Conservation (phyloP, 2,329 filamentous ascomycete genomes). For the Stenocarpella maydis region DNA sequence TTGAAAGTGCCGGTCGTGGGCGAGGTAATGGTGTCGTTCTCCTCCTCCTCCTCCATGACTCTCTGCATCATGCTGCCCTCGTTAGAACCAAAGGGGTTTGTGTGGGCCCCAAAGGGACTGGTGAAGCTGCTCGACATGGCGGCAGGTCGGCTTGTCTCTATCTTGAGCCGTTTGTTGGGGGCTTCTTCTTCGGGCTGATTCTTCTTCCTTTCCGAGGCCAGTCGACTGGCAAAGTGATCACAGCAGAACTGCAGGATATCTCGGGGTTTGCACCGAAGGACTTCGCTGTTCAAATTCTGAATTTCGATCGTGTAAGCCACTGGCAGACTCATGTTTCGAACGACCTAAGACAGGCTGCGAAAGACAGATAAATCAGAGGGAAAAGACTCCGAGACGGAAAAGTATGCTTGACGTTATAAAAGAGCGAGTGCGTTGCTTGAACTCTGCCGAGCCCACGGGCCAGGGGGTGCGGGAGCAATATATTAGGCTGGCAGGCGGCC, state of each 20-base stretch:
- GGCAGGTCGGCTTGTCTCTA: constrained; percentile 28
- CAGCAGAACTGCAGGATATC: constrained; percentile 76
- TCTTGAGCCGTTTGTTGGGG: constrained; percentile 34
- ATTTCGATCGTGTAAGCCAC: constrained; percentile 68
- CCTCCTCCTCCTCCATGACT: constrained; percentile 86
- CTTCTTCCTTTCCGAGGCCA: constrained; percentile 70
- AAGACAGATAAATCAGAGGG: constrained; percentile 24
- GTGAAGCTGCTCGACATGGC: constrained; percentile 80
- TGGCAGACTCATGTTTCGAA: constrained; percentile 54
- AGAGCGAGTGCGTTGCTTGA: neutral
- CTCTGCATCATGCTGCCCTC: constrained; percentile 55
- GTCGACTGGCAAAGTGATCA: constrained; percentile 71
- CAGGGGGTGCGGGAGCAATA: constrained; percentile 3
- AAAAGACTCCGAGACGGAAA: constrained; percentile 12
- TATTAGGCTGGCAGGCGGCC: neutral
- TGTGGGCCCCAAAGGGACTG: constrained; percentile 71
- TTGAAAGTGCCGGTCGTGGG: constrained; percentile 73
- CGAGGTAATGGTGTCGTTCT: constrained; percentile 77
- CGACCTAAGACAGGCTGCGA: constrained; percentile 16
- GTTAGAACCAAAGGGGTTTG: constrained; percentile 76
- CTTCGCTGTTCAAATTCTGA: constrained; percentile 68
- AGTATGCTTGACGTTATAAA: neutral
- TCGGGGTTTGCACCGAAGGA: constrained; percentile 64
- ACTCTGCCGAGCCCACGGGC: neutral
- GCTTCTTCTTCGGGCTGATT: constrained; percentile 52